Conservation (phyloP, 306 rosid genomes). For the Lupinus albus region DNA sequence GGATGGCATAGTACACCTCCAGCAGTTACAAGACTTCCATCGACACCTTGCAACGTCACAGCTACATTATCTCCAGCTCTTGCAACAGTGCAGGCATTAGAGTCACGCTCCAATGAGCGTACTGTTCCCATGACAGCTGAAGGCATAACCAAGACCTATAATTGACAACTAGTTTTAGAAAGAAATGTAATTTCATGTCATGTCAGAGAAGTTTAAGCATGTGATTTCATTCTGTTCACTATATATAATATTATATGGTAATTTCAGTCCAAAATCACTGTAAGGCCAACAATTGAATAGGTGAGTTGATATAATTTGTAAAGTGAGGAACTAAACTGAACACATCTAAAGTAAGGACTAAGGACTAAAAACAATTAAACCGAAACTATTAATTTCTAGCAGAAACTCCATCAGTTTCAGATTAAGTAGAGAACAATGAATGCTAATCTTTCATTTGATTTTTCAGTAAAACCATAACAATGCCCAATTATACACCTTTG, state of each 20-base stretch:
- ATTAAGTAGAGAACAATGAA: constrained; percentile 26
- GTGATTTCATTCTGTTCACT: constrained; percentile 9
- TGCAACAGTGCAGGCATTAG: constrained; percentile 70
- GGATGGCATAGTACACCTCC: constrained; percentile 98
- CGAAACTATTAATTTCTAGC: background rate
- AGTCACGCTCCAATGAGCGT: constrained; percentile 79
- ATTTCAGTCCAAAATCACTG: background rate
- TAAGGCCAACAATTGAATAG: background rate
- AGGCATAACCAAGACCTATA: constrained; percentile 90
- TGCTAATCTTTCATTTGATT: constrained; percentile 35
- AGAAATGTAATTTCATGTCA: background rate
- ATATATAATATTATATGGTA: background rate
- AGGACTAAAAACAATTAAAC: constrained; percentile 13
- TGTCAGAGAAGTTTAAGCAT: constrained; percentile 14
- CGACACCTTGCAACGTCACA: constrained; percentile 78
- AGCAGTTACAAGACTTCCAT: constrained; percentile 64
- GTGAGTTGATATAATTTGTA: background rate
- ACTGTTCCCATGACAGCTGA: constrained; percentile 77
- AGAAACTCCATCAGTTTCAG: no score
- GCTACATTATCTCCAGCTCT: constrained; percentile 94
- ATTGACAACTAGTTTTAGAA: constrained; percentile 25
- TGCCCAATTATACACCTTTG: constrained; percentile 61
- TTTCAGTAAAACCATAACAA: constrained; percentile 28
- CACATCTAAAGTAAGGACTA: background rate
- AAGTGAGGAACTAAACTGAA: constrained; percentile 11